Conservation (phyloP, 1,284 basidiomycete species). For the Earliella scabrosa region DNA sequence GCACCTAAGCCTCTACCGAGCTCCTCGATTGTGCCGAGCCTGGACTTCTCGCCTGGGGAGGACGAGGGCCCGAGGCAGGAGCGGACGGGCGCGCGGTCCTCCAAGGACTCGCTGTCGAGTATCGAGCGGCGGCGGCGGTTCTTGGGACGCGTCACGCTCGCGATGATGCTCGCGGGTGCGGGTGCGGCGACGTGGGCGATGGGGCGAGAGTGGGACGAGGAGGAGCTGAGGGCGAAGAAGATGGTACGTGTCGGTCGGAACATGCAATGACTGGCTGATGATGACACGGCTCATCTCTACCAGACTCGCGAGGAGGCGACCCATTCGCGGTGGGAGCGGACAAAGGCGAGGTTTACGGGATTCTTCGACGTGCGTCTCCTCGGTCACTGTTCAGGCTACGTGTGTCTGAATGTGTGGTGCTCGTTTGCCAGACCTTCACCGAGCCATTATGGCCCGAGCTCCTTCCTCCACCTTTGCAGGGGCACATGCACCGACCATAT, state of each 20-base stretch:
- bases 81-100: slow-evolving; percentile 73
- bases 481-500: slow-evolving; percentile 88
- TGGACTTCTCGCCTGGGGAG: slow-evolving; percentile 35
- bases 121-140: slow-evolving; percentile 69
- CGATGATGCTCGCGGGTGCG: slow-evolving; percentile 52
- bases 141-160: slow-evolving; percentile 54
- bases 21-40: slow-evolving; percentile 31
- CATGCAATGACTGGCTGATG: slow-evolving; percentile 8
- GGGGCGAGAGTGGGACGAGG: slow-evolving; percentile 40
- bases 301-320: slow-evolving; percentile 62
- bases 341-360: slow-evolving; percentile 58
- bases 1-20: slow-evolving; percentile 12
- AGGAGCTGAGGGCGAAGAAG: slow-evolving; percentile 38
- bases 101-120: slow-evolving; percentile 71
- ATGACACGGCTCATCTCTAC: not conserved
- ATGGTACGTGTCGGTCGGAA: slow-evolving; percentile 53
- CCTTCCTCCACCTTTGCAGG: slow-evolving; percentile 86
- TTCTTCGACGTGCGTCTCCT: slow-evolving; percentile 62
- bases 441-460: slow-evolving; percentile 93
- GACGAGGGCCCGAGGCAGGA: slow-evolving; percentile 27
- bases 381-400: not conserved
- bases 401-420: slow-evolving; percentile 4
- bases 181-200: slow-evolving; percentile 43
- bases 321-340: slow-evolving; percentile 63
- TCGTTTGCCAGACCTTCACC: slow-evolving; percentile 82